A percentile compares a stretch with the other conserved stretches of the same genome.
Conservation (phyloP, 495 filamentous ascomycete genomes). For the Xanthoparmelia taractica region DNA sequence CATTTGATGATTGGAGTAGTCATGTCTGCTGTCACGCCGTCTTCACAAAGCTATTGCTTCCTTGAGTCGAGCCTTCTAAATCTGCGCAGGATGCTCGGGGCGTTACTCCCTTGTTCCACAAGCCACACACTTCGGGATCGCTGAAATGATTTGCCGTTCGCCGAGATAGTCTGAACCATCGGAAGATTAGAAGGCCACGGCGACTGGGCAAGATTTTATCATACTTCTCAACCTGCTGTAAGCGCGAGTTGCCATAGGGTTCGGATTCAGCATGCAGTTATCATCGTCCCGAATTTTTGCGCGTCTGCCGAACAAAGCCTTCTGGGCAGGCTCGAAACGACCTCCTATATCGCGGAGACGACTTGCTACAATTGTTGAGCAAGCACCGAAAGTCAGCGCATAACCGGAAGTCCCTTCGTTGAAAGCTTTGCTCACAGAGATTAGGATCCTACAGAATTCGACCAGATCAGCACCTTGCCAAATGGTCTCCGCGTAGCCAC, state of each 20-base stretch:
- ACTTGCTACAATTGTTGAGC: conserved; percentile 22
- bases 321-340: background rate
- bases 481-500: conserved; percentile 95
- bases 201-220: conserved; percentile 1
- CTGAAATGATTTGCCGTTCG: background rate
- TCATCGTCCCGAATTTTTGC: conserved; percentile 11
- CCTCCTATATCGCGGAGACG: conserved; percentile 14
- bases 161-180: background rate
- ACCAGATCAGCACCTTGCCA: conserved; percentile 78
- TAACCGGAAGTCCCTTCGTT: background rate
- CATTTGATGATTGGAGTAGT: background rate
- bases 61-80: background rate
- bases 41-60: background rate
- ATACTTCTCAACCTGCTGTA: background rate
- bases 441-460: conserved; percentile 82
- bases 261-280: background rate
- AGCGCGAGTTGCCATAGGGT: background rate
- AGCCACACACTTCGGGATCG: background rate
- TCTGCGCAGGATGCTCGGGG: background rate
- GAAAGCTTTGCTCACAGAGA: background rate
- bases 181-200: background rate
- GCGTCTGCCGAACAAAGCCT: conserved; percentile 10
- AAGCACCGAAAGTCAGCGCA: conserved; percentile 20
- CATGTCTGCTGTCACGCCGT: background rate
- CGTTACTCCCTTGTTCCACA: too few species aligned